Evolutionary conservation across 2,329 filamentous ascomycete species (phyloP).

Genomic region (Exutisphaerella laricina): DNA sequence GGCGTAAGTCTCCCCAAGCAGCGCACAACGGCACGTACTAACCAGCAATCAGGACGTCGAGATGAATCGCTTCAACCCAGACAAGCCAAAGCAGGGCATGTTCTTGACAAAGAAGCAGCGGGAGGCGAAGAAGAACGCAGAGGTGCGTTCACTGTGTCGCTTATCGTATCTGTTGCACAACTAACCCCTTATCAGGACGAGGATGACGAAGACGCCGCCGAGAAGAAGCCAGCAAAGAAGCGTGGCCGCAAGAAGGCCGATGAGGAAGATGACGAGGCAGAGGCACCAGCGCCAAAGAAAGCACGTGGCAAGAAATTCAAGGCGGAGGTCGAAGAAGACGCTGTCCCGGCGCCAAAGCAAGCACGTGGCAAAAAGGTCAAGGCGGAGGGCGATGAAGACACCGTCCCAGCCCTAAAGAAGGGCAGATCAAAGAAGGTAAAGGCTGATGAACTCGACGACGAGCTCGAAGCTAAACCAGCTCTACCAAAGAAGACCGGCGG

Average conservation of each 20-base stretch:
- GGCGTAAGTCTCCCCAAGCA: conserved; percentile 57
- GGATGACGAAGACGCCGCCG: conserved; percentile 15
- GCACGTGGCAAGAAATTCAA: conserved; percentile 18
- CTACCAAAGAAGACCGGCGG: conserved; percentile 18
- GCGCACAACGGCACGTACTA: conserved; percentile 15
- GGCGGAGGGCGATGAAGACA: conserved; percentile 25
- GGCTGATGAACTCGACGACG: conserved; percentile 12
- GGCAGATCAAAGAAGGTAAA: conserved; percentile 1
- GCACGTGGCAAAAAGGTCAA: conserved; percentile 27
- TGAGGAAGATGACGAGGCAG: conserved; percentile 26
- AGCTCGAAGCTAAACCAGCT: conserved; percentile 4
- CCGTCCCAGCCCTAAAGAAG: conserved; percentile 33
- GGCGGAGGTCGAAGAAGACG: conserved; percentile 16
- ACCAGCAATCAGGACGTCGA: conserved; percentile 58
- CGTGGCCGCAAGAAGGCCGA: conserved; percentile 21
- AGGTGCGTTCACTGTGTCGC: conserved; percentile 19
- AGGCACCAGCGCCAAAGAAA: conserved; percentile 22
- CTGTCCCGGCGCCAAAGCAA: conserved; percentile 18
- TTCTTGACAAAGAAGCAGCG: conserved; percentile 32
- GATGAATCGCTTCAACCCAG: conserved; percentile 62
- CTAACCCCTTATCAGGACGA: no score
- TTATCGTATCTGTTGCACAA: no score
- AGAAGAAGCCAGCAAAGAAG: conserved; percentile 31
- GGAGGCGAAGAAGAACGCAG: conserved; percentile 18
- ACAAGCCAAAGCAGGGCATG: conserved; percentile 30